These are phyloP conservation scores for Picochlorum sp. DNA, from an alignment of 139 green algal species.

Conservation along the genomic window DNA sequence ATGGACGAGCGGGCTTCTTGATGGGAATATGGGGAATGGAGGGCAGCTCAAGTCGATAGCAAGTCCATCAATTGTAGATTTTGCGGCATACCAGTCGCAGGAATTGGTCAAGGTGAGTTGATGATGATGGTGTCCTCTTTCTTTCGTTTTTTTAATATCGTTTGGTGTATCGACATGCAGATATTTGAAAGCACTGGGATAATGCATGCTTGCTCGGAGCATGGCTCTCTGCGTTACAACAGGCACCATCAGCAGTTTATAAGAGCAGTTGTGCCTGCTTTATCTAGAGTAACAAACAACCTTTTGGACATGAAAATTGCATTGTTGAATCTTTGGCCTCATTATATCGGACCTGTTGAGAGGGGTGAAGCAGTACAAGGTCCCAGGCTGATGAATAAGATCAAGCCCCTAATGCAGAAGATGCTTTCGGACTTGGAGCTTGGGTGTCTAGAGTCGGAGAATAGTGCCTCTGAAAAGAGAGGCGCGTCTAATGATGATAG, in stretches of 20 bases:
- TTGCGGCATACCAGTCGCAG: no score
- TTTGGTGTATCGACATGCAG: not conserved
- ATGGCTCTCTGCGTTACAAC: no score
- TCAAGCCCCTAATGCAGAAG: not conserved
- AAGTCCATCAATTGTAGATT: no score
- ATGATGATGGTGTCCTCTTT: no score
- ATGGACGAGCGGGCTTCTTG: conserved; percentile 19
- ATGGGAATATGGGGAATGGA: not conserved
- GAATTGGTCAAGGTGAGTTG: no score
- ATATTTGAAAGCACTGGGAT: not conserved
- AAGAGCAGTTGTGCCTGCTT: not conserved
- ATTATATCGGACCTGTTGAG: not conserved
- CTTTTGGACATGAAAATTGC: not conserved
- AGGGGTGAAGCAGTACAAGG: not conserved
- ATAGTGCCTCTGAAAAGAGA: not conserved
- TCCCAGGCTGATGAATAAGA: not conserved
- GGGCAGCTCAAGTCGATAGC: no score
- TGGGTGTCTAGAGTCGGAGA: not conserved
- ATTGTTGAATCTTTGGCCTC: not conserved
- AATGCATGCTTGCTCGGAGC: not conserved
- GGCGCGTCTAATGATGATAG: conserved; percentile 9
- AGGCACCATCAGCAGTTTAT: not conserved
- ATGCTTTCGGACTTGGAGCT: not conserved
- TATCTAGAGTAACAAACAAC: not conserved
- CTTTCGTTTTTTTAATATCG: no score